Percentiles rank a stretch among this genome's conserved stretches.
Conservation (phyloP, 164 flowering plant species). For the Macadamia integrifolia region DNA sequence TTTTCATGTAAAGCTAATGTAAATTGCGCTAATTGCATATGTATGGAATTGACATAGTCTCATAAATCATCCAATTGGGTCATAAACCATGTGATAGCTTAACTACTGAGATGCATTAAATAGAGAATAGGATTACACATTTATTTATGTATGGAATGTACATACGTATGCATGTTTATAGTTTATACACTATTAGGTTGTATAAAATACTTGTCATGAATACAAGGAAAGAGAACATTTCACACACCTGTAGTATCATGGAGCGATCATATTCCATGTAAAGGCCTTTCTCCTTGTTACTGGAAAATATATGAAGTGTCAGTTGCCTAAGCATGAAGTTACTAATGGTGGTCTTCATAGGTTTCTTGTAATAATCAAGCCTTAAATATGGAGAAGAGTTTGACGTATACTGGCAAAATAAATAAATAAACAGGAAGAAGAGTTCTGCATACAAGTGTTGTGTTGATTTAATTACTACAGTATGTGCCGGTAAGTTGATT, state of each 20-base stretch:
- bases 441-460: slow-evolving; percentile 69
- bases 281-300: slow-evolving; percentile 94
- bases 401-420: slow-evolving; percentile 12
- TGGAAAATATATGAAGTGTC: slow-evolving; percentile 22
- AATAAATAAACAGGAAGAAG: too few relatives aligned
- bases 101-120: not conserved
- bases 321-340: not conserved
- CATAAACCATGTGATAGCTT: not conserved
- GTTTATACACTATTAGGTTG: not conserved
- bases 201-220: not conserved
- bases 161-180: too few relatives aligned
- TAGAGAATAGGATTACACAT: not conserved
- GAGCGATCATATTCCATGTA: slow-evolving; percentile 94
- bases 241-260: slow-evolving; percentile 71
- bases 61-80: not conserved
- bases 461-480: slow-evolving; percentile 92
- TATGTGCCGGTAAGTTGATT: slow-evolving; percentile 96
- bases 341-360: not conserved
- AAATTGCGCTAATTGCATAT: not conserved
- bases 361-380: slow-evolving; percentile 2
- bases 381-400: slow-evolving; percentile 1
- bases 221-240: not conserved
- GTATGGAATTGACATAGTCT: not conserved
- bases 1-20: not conserved
- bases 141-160: too few relatives aligned